Base-by-base conservation (phyloP, 768 basidiomycete genomes). In the Phanerochaete carnosa region DNA sequence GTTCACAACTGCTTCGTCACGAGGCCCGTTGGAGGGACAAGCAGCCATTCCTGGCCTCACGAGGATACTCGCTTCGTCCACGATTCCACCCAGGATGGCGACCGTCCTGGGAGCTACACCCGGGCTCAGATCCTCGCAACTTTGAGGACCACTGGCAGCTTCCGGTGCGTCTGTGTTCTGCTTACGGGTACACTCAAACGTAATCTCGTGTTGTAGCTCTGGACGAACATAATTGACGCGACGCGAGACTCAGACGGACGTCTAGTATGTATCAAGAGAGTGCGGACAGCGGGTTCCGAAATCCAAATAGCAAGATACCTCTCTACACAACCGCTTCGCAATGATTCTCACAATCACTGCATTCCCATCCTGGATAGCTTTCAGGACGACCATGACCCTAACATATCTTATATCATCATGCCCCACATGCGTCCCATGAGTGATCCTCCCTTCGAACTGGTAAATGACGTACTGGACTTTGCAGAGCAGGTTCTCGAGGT, bases 1-100 rank as follows among this genome's bases (percentile, higher is more conserved):
- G 29, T 13, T 35, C 55, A n/a, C 28, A 13, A 8, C 39, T 45
- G 1, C 45, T 30, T 2, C 7, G 12, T 8, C 13, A 45, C 29
- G 55, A 56, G 25, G n/a, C 9, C 2, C 25, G 12, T 16, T 57
- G 56, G 56, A 25, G 45, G 28, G 28, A 57, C 29, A 49, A 32
- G 32, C 26, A 30, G 26, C 45, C 28, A 1, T 57, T 57, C 30
- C 32, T 57, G 22, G 28, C 28, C 9, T 22, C 30, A 2, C 43
- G 45, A 45, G 68, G 74, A 0, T 72, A 70, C 22, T 26, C 46
- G 0, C 67, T 75, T 12, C 67, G 71, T 19, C 69, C 68, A 2
- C 65, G 74, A 1, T 71, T 68, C 29, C 56, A 65, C n/a, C 68
- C 63, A 0, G 43, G 62, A 11, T 75, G 73, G 74, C 33, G 62